These are phyloP conservation scores for Scheffersomyces amazonensis DNA, from an alignment of 805 yeast species.

Conservation along the genomic window DNA sequence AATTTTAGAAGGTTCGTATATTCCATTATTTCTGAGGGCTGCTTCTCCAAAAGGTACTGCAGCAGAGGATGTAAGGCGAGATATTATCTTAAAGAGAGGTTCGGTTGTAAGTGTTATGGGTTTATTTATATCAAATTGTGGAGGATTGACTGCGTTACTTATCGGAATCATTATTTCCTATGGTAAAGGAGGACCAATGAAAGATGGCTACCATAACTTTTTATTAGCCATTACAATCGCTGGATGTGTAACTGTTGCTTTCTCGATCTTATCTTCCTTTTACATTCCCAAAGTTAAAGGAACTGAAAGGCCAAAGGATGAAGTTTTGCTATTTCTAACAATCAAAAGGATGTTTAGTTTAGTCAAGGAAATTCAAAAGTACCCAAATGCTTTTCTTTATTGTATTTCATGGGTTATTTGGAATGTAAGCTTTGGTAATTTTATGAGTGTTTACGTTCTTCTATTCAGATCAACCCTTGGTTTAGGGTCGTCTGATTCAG, in stretches of 20 bases:
- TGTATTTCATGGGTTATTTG: conserved; percentile 43
- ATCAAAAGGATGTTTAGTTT: conserved; percentile 22
- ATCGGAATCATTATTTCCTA: conserved; percentile 37
- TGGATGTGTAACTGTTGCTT: conserved; percentile 28
- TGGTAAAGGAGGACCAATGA: conserved; percentile 17
- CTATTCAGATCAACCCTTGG: conserved; percentile 40
- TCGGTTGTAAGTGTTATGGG: conserved; percentile 37
- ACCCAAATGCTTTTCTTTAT: conserved; percentile 32
- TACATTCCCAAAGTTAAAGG: conserved; percentile 30
- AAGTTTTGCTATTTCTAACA: conserved; percentile 20
- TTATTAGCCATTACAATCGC: conserved; percentile 39
- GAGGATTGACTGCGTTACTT: conserved; percentile 35
- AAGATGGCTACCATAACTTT: conserved; percentile 28
- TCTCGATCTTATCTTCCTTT: conserved; percentile 20
- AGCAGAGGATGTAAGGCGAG: conserved; percentile 21
- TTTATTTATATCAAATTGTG: conserved; percentile 29
- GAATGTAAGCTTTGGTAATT: conserved; percentile 35
- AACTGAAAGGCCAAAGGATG: conserved; percentile 21
- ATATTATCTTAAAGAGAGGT: conserved; percentile 25
- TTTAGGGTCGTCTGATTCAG: conserved; percentile 32
- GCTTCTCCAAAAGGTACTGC: conserved; percentile 10
- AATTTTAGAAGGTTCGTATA: conserved; percentile 37
- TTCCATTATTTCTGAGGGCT: conserved; percentile 39
- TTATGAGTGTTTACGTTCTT: conserved; percentile 31
- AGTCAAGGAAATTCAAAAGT: conserved; percentile 19